Base-by-base conservation (phyloP, 2,329 filamentous ascomycete species). In the Cladophialophora bantiana region DNA sequence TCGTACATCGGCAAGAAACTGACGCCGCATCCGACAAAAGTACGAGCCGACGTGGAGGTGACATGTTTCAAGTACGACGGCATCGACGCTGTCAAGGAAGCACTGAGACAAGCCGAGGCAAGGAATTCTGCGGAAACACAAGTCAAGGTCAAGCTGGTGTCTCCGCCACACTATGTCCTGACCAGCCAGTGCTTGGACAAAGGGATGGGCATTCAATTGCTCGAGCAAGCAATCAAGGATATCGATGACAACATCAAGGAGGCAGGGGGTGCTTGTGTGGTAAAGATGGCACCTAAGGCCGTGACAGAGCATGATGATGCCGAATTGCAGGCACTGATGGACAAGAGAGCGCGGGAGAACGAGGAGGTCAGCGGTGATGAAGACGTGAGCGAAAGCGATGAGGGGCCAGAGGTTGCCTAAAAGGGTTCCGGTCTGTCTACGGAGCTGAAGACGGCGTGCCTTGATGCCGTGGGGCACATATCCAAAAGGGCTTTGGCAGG, bases 231-330 rank as follows among this genome's bases (percentile, higher is more conserved):
- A 18, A 99, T 99, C 74, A 85, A 91, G 75, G 92, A 94, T 74
- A 94, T 99, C 75, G 87, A 90, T 74, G 86, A 83, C 76, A 93
- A 86, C 79, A 99, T 99, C 77, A 88, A 89, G 77, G 84, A 81
- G 54, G 87, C 91, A 0, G 91, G 91, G 62, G 95, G 95, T 68
- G 89, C 88, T 77, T 90, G 94, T 76, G 86, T 90, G 52, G 90
- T 97, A 74, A 97, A 96, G 88, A 99, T 99, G 95, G 94, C 95
- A 75, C 95, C 95, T 73, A 98, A 98, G 89, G 95, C 96, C 4
- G 95, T 99, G 69, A 99, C 95, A 1, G 96, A 98, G 86, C 96
- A 93, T 79, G 96, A 99, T 76, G 95, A 99, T 77, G 95, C 94
- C 32, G 94, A 97, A 81, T 85, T 99, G 72, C 93, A 97, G 80